These are phyloP conservation scores for Wickerhamiella bombiphila DNA, from an alignment of 805 yeast genomes.

Conservation along the genomic window DNA sequence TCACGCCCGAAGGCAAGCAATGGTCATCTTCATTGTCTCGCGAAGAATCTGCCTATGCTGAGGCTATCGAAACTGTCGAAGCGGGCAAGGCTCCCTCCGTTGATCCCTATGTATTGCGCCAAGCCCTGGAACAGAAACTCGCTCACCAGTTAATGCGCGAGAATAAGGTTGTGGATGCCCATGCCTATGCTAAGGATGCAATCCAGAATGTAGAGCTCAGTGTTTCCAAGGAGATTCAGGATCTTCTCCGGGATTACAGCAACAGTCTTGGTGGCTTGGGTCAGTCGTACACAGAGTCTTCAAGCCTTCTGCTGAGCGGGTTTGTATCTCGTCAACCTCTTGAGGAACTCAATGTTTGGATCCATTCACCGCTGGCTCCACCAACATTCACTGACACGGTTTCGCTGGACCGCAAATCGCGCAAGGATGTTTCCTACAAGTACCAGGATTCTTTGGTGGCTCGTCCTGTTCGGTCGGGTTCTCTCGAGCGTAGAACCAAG, in stretches of 20 bases:
- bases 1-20: conserved; percentile 32
- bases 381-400: conserved; percentile 4
- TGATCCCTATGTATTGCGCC: conserved; percentile 73
- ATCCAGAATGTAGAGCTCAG: conserved; percentile 82
- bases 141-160: conserved; percentile 70
- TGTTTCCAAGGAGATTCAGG: conserved; percentile 75
- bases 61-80: conserved; percentile 12
- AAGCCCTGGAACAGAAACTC: conserved; percentile 60
- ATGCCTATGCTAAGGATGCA: conserved; percentile 67
- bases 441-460: conserved; percentile 58
- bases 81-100: conserved; percentile 10
- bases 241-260: conserved; percentile 59
- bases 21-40: conserved; percentile 13
- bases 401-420: conserved; percentile 18
- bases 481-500: conserved; percentile 79
- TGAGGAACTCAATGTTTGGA: conserved; percentile 78
- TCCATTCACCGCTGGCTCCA: conserved; percentile 9
- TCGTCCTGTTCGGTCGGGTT: conserved; percentile 57
- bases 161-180: conserved; percentile 77
- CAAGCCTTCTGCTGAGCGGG: conserved; percentile 59
- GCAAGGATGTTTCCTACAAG: conserved; percentile 39
- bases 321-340: conserved; percentile 63
- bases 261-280: conserved; percentile 38
- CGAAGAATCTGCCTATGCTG: conserved; percentile 20
- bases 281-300: conserved; percentile 27